Evolutionary conservation across 2,329 filamentous ascomycete genomes (phyloP).

Genomic region (Nothopassalora personata): DNA sequence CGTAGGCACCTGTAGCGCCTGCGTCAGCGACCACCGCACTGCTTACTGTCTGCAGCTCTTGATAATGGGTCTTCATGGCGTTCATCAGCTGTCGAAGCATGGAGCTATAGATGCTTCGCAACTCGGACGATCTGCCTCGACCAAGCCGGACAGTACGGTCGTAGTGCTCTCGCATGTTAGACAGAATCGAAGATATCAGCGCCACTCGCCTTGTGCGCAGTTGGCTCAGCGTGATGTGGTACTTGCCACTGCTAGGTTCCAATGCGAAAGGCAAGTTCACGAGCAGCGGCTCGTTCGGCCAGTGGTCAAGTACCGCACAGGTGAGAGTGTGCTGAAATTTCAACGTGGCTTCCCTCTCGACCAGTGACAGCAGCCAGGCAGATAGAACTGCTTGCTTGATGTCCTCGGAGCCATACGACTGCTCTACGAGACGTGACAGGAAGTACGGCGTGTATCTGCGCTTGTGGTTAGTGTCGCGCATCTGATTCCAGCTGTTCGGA

Average conservation of each 20-base stretch:
- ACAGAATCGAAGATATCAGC: constrained; percentile 52
- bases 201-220: constrained; percentile 50
- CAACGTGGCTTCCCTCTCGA: constrained; percentile 55
- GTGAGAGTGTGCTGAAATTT: constrained; percentile 58
- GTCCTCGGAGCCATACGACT: constrained; percentile 39
- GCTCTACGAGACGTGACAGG: constrained; percentile 37
- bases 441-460: constrained; percentile 44
- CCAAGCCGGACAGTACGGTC: constrained; percentile 32
- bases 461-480: constrained; percentile 43
- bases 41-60: constrained; percentile 41
- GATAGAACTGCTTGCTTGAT: constrained; percentile 47
- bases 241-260: constrained; percentile 34
- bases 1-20: constrained; percentile 49
- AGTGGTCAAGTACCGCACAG: constrained; percentile 47
- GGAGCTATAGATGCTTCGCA: constrained; percentile 45
- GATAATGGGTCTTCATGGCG: constrained; percentile 57
- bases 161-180: constrained; percentile 54
- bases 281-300: constrained; percentile 45
- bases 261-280: constrained; percentile 54
- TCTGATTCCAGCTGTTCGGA: constrained; percentile 45
- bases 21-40: constrained; percentile 17
- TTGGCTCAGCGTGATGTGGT: constrained; percentile 48
- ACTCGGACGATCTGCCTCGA: constrained; percentile 28
- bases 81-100: constrained; percentile 54
- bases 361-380: constrained; percentile 51